These are phyloP conservation scores for Taiwanofungus camphoratus DNA, from an alignment of 1,284 basidiomycete genomes.

Conservation along the genomic window DNA sequence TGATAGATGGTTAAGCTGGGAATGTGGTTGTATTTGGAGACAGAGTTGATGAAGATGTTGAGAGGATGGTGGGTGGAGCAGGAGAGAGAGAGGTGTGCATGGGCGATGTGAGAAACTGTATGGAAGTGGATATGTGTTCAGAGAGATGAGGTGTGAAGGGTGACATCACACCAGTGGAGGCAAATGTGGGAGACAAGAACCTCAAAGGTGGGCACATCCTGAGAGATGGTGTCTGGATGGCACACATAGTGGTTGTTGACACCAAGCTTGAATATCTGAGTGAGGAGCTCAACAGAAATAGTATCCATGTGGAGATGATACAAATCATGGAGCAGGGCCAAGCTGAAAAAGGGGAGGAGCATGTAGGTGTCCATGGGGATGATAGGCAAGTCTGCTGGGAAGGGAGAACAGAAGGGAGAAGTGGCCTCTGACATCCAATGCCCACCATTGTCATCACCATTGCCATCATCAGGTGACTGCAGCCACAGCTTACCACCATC, in stretches of 20 bases:
- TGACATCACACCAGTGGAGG: conserved; percentile 47
- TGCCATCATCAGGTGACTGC: too few relatives aligned
- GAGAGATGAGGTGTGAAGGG: conserved; percentile 40
- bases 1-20: conserved; percentile 42
- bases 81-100: conserved; percentile 40
- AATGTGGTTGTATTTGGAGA: conserved; percentile 39
- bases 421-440: too few relatives aligned
- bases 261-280: conserved; percentile 47
- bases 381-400: too few relatives aligned
- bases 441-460: too few relatives aligned
- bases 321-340: too few relatives aligned
- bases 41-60: conserved; percentile 53
- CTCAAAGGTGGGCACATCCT: conserved; percentile 37
- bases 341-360: too few relatives aligned
- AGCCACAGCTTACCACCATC: too few relatives aligned
- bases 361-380: too few relatives aligned
- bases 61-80: conserved; percentile 35
- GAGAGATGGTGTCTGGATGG: conserved; percentile 32
- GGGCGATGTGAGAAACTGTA: conserved; percentile 39
- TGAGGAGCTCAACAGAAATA: conserved; percentile 52
- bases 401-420: too few relatives aligned
- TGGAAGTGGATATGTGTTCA: conserved; percentile 53
- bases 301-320: conserved; percentile 26
- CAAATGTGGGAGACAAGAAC: conserved; percentile 50
- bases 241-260: conserved; percentile 40